These are phyloP conservation scores for Beauveria scarabaeidicola DNA, from an alignment of 2,329 filamentous ascomycete genomes.

Conservation along the genomic window DNA sequence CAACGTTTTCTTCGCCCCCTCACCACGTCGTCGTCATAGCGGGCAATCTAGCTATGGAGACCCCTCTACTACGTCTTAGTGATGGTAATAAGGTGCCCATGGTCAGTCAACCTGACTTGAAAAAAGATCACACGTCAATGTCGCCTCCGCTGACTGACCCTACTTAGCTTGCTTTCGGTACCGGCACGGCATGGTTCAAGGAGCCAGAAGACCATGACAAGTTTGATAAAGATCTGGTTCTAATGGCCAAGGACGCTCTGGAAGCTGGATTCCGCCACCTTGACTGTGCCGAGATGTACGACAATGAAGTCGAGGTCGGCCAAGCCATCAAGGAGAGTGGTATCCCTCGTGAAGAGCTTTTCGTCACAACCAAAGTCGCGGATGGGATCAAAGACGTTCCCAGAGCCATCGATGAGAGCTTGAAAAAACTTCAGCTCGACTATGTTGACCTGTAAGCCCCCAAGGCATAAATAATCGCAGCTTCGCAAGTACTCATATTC, in stretches of 20 bases:
- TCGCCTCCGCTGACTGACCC: not conserved
- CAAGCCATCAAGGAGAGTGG: slow-evolving; percentile 37
- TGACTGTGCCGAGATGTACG: slow-evolving; percentile 53
- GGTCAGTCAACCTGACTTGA: not conserved
- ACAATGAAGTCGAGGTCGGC: slow-evolving; percentile 39
- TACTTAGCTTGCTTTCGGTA: slow-evolving; percentile 6
- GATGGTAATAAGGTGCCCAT: slow-evolving; percentile 6
- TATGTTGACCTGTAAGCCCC: slow-evolving; percentile 2
- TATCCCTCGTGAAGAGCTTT: slow-evolving; percentile 36
- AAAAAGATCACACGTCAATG: not conserved
- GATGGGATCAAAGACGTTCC: not conserved
- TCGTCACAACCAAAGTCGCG: slow-evolving; percentile 43
- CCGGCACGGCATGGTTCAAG: slow-evolving; percentile 8
- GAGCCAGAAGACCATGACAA: not conserved
- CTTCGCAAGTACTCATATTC: not conserved
- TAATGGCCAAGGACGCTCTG: slow-evolving; percentile 24
- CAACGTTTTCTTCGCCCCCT: not conserved
- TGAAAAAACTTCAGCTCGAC: slow-evolving; percentile 1
- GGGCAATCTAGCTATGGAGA: not conserved
- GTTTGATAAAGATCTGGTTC: not conserved
- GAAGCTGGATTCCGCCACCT: slow-evolving; percentile 52
- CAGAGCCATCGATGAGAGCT: not conserved
- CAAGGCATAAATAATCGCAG: not conserved
- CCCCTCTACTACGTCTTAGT: not conserved
- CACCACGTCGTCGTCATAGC: not conserved